Evolutionary conservation across 495 filamentous ascomycete genomes (phyloP), one percentile per base, ranked within the genome.

Genomic region (Aspergillus sparsus): DNA sequence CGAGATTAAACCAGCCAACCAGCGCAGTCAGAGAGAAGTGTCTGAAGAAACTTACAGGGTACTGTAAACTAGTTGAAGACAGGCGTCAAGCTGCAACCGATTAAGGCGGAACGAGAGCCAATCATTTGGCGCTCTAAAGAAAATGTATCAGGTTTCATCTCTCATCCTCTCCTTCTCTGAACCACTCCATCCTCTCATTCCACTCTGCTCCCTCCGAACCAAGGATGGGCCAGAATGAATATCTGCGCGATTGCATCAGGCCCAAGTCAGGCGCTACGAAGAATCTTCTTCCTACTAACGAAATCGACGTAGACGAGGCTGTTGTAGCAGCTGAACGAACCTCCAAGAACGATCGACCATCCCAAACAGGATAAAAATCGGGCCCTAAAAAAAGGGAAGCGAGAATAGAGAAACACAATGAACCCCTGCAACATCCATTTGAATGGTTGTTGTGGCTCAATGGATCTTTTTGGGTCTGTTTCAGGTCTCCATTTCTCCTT

Each of bases 361-460:
- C 16, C 54, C 32, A 44, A 47, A 42, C 36, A 34, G 46, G 34
- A 18, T 47, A 21, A 35, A 12, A 41, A 31, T 34, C 47, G 15
- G 49, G 49, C 10, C 41, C 13, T 15, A n/a, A 60, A 49, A 33
- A 53, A 27, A 27, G 21, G 21, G 21, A 27, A 27, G 21, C 3
- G 21, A 27, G 3, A 27, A 27, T 27, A 27, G 21, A 27, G 21
- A 36, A 60, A 54, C 58, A 51, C 49, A 56, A 55, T 35, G 37
- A 33, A 21, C 16, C 49, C 45, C 32, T 60, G 35, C 18, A 42
- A 57, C 36, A 36, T 15, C 46, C 41, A 49, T 42, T 53, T 62
- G 58, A 67, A 64, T 64, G 65, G 65, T 49, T 9, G 16, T 53
- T 57, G 42, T 53, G n/a, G 42, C 55, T 57, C 60, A 52, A 62